phyloP scores from a whole-genome alignment of 768 basidiomycete genomes.

The Aureoboletus auriporus region DNA sequence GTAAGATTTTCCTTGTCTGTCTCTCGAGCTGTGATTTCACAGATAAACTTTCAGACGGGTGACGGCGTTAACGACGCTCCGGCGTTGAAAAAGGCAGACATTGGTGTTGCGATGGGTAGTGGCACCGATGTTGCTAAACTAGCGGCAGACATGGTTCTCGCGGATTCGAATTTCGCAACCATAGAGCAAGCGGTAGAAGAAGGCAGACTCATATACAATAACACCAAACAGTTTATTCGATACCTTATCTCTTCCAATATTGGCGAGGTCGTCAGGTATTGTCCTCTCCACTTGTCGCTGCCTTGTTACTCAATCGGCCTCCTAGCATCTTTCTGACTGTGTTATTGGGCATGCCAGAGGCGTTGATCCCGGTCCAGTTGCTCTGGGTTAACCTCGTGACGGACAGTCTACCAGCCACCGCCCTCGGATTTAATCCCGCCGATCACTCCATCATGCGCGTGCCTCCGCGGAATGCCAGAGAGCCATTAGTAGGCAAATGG shows the following conservation, averaged over 20 bases:
- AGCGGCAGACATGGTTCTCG: conserved; percentile 97
- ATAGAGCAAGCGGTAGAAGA: conserved; percentile 97
- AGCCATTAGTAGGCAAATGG: conserved; percentile 91
- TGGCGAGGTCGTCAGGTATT: conserved; percentile 84
- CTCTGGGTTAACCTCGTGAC: conserved; percentile 99
- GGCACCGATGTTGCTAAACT: conserved; percentile 98
- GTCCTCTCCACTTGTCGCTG: neutral
- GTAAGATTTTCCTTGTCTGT: conserved; percentile 34
- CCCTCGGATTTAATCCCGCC: conserved; percentile 95
- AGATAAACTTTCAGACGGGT: conserved; percentile 60
- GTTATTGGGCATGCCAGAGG: conserved; percentile 98
- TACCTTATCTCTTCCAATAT: conserved; percentile 99
- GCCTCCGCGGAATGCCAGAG: conserved; percentile 84
- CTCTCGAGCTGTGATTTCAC: conserved; percentile 10
- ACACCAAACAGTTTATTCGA: conserved; percentile 99
- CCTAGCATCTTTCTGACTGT: conserved; percentile 93
- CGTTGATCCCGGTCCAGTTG: conserved; percentile 94
- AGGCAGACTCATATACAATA: conserved; percentile 96
- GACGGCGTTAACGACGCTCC: conserved; percentile 99
- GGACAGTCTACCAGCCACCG: conserved; percentile 93
- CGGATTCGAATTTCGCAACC: conserved; percentile 96
- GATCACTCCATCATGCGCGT: conserved; percentile 97
- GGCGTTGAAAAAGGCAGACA: conserved; percentile 94
- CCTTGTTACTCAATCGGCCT: neutral
- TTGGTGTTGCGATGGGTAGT: conserved; percentile 98